Evolutionary conservation across 257 asterid genomes (phyloP), one percentile per base, ranked within the genome.

Genomic region (Solanum chmielewskii): DNA sequence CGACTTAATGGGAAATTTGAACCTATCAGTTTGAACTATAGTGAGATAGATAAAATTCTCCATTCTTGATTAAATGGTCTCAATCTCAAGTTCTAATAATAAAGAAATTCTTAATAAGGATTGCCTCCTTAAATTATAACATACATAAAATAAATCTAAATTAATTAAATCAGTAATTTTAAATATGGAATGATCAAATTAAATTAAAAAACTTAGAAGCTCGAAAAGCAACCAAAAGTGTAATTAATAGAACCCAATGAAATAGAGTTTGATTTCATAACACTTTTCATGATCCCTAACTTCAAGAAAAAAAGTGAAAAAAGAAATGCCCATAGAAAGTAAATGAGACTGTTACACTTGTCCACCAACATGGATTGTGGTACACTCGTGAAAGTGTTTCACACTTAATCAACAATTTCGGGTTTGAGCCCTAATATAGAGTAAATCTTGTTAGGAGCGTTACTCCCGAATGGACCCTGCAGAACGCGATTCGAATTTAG

Each of bases 51-150:
- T 14, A 21, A 0, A 6, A 71, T 71, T 2, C 44, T 35, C 0
- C 0, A 8, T 9, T 8, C 7, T 71, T 71, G 18, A 71, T 71
- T 9, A 9, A 18, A 33, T 2, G 2, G 0, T 71, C 2, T 33
- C 1, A 0, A 1, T 15, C 33, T 31, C 3, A 33, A 70, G 0
- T 2, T 0, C 3, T 70, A 12, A 33, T 0, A 18, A 33, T 18
- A 5, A 15, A 71, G 0, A 20, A 10, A 9, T 9, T 7, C 1
- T 71, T 9, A 2, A 2, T 35, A 73, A 35, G 80, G 1, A 20
- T 2, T 35, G 11, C 16, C 27, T 5, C 9, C 80, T 20, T 20
- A 33, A 33, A 33, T 33, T 33, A 21, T 1, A 1, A 4, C 7
- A 71, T 33, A 35, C 10, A 4, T 33, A 3, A 35, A 0, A 1